These are phyloP conservation scores for Castanea mollissima DNA, from an alignment of 306 rosid species.

Conservation along the genomic window DNA sequence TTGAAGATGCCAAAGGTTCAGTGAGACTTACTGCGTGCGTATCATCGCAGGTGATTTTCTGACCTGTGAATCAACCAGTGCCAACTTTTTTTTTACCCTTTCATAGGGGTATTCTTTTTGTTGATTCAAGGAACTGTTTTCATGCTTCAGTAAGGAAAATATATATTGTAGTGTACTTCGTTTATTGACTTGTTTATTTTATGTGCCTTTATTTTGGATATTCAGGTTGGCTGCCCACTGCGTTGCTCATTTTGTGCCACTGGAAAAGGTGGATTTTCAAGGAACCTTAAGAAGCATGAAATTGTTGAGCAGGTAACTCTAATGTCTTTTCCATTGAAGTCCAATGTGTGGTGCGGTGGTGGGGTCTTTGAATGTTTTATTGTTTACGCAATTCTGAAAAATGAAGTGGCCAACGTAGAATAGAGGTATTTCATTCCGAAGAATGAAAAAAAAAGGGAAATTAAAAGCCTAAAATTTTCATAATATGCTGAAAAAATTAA, in stretches of 20 bases:
- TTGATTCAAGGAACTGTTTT: slow-evolving; percentile 16
- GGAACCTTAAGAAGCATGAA: slow-evolving; percentile 84
- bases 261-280: slow-evolving; percentile 93
- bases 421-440: background rate
- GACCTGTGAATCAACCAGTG: slow-evolving; percentile 12
- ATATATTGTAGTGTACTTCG: slow-evolving; percentile 3
- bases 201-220: slow-evolving; percentile 15
- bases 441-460: background rate
- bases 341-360: background rate
- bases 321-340: slow-evolving; percentile 1
- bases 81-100: slow-evolving; percentile 5
- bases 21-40: slow-evolving; percentile 94
- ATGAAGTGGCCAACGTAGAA: background rate
- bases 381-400: background rate
- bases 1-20: slow-evolving; percentile 50
- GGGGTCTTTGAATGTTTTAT: background rate
- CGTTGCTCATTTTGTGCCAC: slow-evolving; percentile 98
- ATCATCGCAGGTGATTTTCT: slow-evolving; percentile 76
- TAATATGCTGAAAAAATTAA: slow-evolving; percentile 8
- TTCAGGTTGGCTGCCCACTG: slow-evolving; percentile 90
- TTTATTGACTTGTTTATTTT: slow-evolving; percentile 6
- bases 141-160: background rate
- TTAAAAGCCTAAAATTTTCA: background rate
- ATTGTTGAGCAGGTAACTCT: slow-evolving; percentile 83
- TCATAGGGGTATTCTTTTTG: slow-evolving; percentile 6